Percentiles rank a stretch among this genome's conserved stretches.
Conservation (phyloP, 192 early-diverging fungal species). For the Umbelopsis sp. region DNA sequence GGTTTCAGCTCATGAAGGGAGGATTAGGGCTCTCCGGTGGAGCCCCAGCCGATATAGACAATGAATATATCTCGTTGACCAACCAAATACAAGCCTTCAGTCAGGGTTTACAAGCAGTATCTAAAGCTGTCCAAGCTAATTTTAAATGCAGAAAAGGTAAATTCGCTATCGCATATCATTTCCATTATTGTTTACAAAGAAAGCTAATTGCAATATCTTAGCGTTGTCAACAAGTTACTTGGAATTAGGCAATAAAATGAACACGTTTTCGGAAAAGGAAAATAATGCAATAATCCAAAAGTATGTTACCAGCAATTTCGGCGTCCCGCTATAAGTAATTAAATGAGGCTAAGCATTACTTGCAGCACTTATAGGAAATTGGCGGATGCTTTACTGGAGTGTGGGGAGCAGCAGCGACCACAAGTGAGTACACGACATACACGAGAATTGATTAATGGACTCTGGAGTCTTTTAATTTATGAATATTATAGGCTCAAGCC, state of each 20-base stretch:
- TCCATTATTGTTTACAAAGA: neutral
- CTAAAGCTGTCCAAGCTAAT: neutral
- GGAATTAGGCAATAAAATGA: neutral
- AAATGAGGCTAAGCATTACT: neutral
- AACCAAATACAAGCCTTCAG: constrained; percentile 8
- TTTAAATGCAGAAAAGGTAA: constrained; percentile 16
- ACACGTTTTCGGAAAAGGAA: constrained; percentile 4
- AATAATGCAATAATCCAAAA: neutral
- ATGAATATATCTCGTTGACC: neutral
- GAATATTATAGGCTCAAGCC: neutral
- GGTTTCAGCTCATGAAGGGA: constrained; percentile 1
- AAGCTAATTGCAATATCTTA: neutral
- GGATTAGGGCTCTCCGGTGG: neutral
- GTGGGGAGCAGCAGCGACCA: constrained; percentile 1
- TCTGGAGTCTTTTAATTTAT: neutral
- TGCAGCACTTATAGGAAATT: neutral
- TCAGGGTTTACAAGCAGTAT: constrained; percentile 1
- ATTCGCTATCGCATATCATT: neutral
- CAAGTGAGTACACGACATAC: neutral
- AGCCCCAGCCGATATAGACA: neutral
- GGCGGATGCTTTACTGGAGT: neutral
- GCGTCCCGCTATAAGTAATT: neutral
- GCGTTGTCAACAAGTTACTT: constrained; percentile 1
- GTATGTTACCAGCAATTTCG: neutral
- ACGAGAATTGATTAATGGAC: neutral